Evolutionary conservation across 257 asterid genomes (phyloP), one percentile per base, ranked within the genome.

Genomic region (Phtheirospermum japonicum): DNA sequence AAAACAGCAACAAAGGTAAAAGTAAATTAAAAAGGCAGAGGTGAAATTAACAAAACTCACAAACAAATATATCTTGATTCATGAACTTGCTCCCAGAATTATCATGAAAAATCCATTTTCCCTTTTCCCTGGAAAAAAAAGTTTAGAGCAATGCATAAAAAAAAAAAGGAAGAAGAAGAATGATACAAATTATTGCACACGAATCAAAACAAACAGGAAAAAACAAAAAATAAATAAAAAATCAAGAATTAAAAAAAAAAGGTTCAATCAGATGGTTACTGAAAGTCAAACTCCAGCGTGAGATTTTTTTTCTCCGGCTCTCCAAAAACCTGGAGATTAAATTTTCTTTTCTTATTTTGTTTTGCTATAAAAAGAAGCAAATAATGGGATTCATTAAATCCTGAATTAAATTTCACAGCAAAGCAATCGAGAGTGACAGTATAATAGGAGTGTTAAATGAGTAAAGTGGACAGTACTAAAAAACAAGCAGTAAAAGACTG

Each of bases 41-140:
- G 50, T 8, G 2, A 65, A 68, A 64, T 60, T 66, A 69, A 69
- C 82, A 39, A n/a, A 68, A 67, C 53, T 32, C 60, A 60, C 66
- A 49, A 70, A 66, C 14, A 33, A 52, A 14, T 14, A 7, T 52
- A 2, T 36, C 65, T 51, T 14, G 63, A 69, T 49, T 50, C 16
- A 8, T 31, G 46, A 26, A 46, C 57, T 49, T 56, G 32, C 26
- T 45, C 60, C 48, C 28, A 23, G 28, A 9, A 53, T 48, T 40
- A 59, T 34, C 42, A 28, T 20, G 63, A 54, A 46, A 70, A 57
- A 5, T 3, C 10, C 19, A 45, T 45, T n/a, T 45, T 14, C 51
- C 51, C 51, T n/a, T 23, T 45, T 4, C 51, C 20, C 51, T 45
- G 30, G 12, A 6, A 8, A 49, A 16, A 20, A 7, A 57, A n/a